These are phyloP conservation scores for Saturnispora sekii DNA, from an alignment of 805 yeast genomes.

Conservation along the genomic window DNA sequence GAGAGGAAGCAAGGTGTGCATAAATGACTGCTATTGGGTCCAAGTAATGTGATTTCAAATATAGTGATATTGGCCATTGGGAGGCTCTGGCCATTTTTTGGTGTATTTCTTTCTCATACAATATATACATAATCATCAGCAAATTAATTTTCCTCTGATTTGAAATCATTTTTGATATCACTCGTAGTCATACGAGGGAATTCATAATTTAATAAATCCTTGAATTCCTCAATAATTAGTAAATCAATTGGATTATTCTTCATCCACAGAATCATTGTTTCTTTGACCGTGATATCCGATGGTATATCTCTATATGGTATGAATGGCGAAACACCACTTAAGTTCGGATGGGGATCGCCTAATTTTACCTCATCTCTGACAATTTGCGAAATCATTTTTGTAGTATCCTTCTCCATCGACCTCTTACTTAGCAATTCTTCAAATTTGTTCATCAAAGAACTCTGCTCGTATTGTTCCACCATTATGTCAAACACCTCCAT, in stretches of 20 bases:
- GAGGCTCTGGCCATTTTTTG: neutral
- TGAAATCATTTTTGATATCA: neutral
- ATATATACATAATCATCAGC: neutral
- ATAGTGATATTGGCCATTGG: neutral
- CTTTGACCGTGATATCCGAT: neutral
- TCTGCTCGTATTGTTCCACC: slow-evolving; percentile 14
- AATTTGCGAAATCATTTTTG: slow-evolving; percentile 10
- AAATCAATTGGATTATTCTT: slow-evolving; percentile 12
- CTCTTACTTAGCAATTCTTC: slow-evolving; percentile 4
- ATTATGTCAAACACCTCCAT: slow-evolving; percentile 14
- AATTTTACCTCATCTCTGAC: slow-evolving; percentile 3
- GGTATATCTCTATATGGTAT: neutral
- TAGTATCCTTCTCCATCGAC: slow-evolving; percentile 4
- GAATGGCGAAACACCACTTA: slow-evolving; percentile 1
- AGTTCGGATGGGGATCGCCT: slow-evolving; percentile 1
- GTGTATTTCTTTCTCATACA: neutral
- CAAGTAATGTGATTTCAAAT: too few relatives aligned
- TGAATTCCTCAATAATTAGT: slow-evolving; percentile 13
- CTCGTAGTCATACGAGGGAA: slow-evolving; percentile 9
- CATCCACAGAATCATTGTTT: slow-evolving; percentile 12
- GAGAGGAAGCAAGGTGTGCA: too few relatives aligned
- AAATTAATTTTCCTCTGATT: neutral
- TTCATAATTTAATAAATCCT: slow-evolving; percentile 11
- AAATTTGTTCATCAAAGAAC: slow-evolving; percentile 11
- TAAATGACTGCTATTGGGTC: too few relatives aligned